Base-by-base conservation (phyloP, 1,139 yeast species). In the Hemisphaericaspora lyxosophila region DNA sequence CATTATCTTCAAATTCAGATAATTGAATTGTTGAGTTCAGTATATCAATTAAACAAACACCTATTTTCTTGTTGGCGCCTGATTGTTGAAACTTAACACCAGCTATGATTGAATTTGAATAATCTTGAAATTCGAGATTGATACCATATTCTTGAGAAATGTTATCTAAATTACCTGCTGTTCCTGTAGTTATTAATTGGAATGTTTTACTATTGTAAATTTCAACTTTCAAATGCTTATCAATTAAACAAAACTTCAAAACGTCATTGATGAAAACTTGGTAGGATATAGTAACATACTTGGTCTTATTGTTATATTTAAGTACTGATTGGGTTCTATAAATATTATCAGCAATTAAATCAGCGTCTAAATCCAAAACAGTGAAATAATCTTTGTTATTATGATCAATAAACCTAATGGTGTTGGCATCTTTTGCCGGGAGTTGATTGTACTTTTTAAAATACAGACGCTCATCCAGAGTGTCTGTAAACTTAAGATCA, bases 1-100 rank as follows among this genome's bases (percentile, higher is more conserved):
- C 97, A 52, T 87, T 89, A 57, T 92, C 98, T 6, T 78, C 78
- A 49, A 90, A 87, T 56, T 92, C 96, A 16, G 84, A 66, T 28
- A 89, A 64, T 17, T 90, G 90, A 26, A 92, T 71, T 22, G 73
- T 70, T 44, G 77, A 73, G 39, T 75, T 71, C 50, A 81, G 80
- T 20, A 87, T 78, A 54, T 90, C 96, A n/a, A 87, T 70, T 51
- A 85, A 84, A 40, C 94, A 78, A 24, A 87, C 77, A 0, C 97
- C 97, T 12, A 92, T 72, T 36, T 71, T 73, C 48, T 78, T 79
- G n/a, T 47, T 42, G 22, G 77, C 78, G 14, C 50, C 43, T 14
- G 73, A 55, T n/a, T 62, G 63, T 8, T 67, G 62, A 33, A 82
- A 60, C 51, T 85, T 86, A 35, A 90, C 62, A 4, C 92, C 82